Percentiles rank a stretch among this genome's conserved stretches.
Conservation (phyloP, 768 basidiomycete species). For the Lepiota subincarnata region DNA sequence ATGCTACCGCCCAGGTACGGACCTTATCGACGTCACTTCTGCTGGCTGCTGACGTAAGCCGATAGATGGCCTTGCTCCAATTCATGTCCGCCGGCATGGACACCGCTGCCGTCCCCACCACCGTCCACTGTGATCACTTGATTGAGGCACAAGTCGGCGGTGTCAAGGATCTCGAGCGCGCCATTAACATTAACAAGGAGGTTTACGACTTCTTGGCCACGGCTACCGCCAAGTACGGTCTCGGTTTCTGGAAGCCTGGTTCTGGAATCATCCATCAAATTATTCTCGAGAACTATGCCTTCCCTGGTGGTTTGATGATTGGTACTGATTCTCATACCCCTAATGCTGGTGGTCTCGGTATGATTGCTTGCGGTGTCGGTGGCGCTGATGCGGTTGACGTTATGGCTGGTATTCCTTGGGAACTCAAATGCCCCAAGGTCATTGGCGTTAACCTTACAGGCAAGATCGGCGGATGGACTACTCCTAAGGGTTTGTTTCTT, state of each 20-base stretch:
- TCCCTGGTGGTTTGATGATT: slow-evolving; percentile 99
- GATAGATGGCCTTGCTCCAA: slow-evolving; percentile 96
- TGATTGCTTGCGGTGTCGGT: slow-evolving; percentile 99
- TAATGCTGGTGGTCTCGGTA: slow-evolving; percentile 98
- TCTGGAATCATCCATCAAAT: slow-evolving; percentile 99
- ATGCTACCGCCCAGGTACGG: slow-evolving; percentile 80
- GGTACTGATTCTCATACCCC: slow-evolving; percentile 99
- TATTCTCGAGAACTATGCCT: slow-evolving; percentile 98
- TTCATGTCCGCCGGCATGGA: slow-evolving; percentile 99
- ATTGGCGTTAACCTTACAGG: slow-evolving; percentile 97
- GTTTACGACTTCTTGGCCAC: slow-evolving; percentile 99
- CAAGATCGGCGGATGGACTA: slow-evolving; percentile 94
- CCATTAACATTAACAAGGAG: slow-evolving; percentile 93
- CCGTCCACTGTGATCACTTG: slow-evolving; percentile 98
- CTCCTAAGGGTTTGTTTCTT: slow-evolving; percentile 75
- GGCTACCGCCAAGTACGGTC: slow-evolving; percentile 96
- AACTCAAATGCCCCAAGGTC: slow-evolving; percentile 98
- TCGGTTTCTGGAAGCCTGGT: slow-evolving; percentile 99
- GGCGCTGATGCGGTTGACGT: slow-evolving; percentile 99
- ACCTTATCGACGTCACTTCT: slow-evolving; percentile 17
- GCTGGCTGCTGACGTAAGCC: slow-evolving; percentile 27
- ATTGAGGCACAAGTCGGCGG: slow-evolving; percentile 97
- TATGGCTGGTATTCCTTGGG: slow-evolving; percentile 98
- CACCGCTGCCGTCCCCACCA: slow-evolving; percentile 95
- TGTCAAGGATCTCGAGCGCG: slow-evolving; percentile 88